Evolutionary conservation across 495 filamentous ascomycete species (phyloP), one percentile per base, ranked within the genome.

Genomic region (Tetracladium marchalianum): DNA sequence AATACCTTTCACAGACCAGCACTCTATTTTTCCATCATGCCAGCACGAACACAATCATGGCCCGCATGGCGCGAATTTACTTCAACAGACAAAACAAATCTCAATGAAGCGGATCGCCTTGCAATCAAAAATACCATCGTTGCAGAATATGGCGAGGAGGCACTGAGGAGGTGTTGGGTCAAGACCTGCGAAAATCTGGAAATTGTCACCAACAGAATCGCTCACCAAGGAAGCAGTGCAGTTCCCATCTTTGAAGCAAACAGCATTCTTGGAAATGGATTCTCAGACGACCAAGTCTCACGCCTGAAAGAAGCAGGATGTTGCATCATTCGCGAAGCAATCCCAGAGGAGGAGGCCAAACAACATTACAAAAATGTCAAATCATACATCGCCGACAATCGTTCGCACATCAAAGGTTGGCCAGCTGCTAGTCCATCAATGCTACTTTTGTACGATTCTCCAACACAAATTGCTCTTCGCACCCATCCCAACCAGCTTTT

Each of bases 401-500:
- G 35, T n/a, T 35, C 31, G 12, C 32, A 31, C 11, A 44, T 52
- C 16, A 41, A 15, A 42, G 55, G 55, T n/a, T 57, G 52, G 47
- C 55, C 55, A 27, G 38, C 15, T 18, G 41, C 40, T 4, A 48
- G 44, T 4, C 52, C 55, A 11, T 47, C 41, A 33, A 46, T 58
- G 16, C 38, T 58, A n/a, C 44, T 39, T 18, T 40, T 58, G n/a
- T 55, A 52, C 39, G 36, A 46, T 27, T 50, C 52, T 13, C 52
- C 55, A 31, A 52, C 52, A 10, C 55, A 58, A 35, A 19, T 44
- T 5, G 46, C 48, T 7, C 12, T 44, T 36, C 52, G 55, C n/a
- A 52, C 55, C 0, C 55, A 55, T 37, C 49, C 55, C 15, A 46
- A 55, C 41, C 52, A 55, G 31, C 37, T 58, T 17, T 22, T 9